A percentile compares a stretch with the other conserved stretches of the same genome.
Evolutionary conservation across 352 stramenopile species (phyloP).

Genomic region (Globisporangium mamillatum): DNA sequence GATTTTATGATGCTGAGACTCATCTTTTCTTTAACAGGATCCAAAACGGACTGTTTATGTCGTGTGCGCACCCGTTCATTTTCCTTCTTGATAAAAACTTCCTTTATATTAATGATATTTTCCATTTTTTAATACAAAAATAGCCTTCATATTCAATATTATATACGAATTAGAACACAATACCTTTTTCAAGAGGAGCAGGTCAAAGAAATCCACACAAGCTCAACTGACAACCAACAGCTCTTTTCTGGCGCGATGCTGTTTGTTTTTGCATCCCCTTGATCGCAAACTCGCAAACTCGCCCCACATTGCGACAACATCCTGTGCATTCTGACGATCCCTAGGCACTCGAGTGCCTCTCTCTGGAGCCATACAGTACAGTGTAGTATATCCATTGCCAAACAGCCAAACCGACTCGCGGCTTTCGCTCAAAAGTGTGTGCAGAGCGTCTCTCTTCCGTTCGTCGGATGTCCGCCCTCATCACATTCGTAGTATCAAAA

Average conservation of each 20-base stretch:
- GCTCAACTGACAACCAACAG: not conserved
- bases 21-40: not conserved
- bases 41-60: not conserved
- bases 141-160: not conserved
- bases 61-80: not conserved
- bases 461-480: not conserved
- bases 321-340: not conserved
- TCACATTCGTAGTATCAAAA: not conserved
- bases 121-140: not conserved
- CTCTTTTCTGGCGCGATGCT: not conserved
- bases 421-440: not conserved
- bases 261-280: not conserved
- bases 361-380: not conserved
- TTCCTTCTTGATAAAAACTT: not conserved
- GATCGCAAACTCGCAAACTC: not conserved
- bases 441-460: not conserved
- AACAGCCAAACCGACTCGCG: not conserved
- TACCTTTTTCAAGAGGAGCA: not conserved
- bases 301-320: not conserved
- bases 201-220: not conserved
- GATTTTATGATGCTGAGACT: not conserved
- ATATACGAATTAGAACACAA: not conserved
- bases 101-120: not conserved
- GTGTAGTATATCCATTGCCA: not conserved
- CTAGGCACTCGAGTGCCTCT: not conserved